Base-by-base conservation (phyloP, 352 stramenopile genomes). In the Phytophthora lateralis region DNA sequence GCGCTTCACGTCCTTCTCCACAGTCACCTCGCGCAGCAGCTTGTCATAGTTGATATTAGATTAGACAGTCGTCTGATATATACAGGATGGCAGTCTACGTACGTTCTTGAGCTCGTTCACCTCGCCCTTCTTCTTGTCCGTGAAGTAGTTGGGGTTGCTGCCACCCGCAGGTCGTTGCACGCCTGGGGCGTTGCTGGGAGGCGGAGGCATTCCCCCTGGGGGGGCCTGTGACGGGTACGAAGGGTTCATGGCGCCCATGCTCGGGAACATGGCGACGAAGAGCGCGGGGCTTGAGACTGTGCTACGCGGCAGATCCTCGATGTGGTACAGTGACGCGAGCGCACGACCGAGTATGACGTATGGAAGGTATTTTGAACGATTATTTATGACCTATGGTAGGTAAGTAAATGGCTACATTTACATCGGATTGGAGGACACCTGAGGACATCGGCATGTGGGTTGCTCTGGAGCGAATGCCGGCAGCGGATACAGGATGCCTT, bases 1-100 rank as follows among this genome's bases (percentile, higher is more conserved):
- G 66, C 96, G 92, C 74, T 98, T 97, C 42, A 96, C 84, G 82
- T 99, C 94, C 56, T 96, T 89, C 73, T 99, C 96, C n/a, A 98
- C 93, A 15, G 83, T 95, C 61, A 99, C 97, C 64, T 97, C 98
- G 21, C 96, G 91, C 46, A 99, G 76, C n/a, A 99, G 75, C 81
- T 32, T 96, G 66, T 27, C 24, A 57, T 37, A 46, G 41, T 21
- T 38, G 24, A 37, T 41, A 39, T 56, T 26, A 54, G 35, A 10
- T 51, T 39, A 52, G 30, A 63, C 9, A 48, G 38, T 56, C 14
- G 7, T 0, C 10, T 26, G 2, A 6, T 6, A 3, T 26, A 45
- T 45, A 24, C 12, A 45, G 3, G 0, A 14, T 26, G 39, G 6
- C 9, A 43, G 17, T 42, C 8, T 32, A 78, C 83, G 54, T 73